Base-by-base conservation (phyloP, 306 rosid genomes). In the Vigna hirtella region DNA sequence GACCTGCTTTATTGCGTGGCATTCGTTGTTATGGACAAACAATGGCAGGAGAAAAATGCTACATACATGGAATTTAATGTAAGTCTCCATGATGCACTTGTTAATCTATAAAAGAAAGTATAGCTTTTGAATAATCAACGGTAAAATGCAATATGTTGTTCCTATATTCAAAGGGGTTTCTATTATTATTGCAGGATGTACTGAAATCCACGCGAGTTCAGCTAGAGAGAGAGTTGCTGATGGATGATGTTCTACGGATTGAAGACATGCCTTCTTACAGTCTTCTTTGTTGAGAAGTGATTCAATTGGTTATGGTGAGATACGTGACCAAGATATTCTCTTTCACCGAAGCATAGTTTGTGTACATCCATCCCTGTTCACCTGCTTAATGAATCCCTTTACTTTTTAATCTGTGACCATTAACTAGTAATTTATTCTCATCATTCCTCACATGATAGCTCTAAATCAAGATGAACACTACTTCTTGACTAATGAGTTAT, bases 21-120 rank as follows among this genome's bases (percentile, higher is more conserved):
- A 26, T 94, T 94, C 77, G 85, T 89, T 78, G 89, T 88, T 16
- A 89, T 91, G 97, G 96, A 93, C 85, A 90, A 89, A 57, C 96
- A 88, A 50, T 93, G 98, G 98, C 89, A 80, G 14, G 93, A 89
- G 74, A 90, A 86, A 79, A 89, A 91, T 70, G 98, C 98, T 45
- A 88, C 97, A 2, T 91, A 91, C 82, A 93, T 93, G 98, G 94
- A 91, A 79, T 93, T 93, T 74, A 93, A 93, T 79, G 98, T 93
- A 72, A 93, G 96, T 81, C 81, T 9, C 70, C 57, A 55, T 64
- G 14, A 11, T 67, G 20, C 42, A 32, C 32, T 50, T 76, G n/a
- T 43, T 48, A 42, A 40, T 40, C 45, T 8, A 8, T 38, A 38
- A 1, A 38, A 38, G 7, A 38, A 6, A 38, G 42, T 9, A 5